Evolutionary conservation across 768 basidiomycete species (phyloP).

Genomic region (Tulasnella sp.): DNA sequence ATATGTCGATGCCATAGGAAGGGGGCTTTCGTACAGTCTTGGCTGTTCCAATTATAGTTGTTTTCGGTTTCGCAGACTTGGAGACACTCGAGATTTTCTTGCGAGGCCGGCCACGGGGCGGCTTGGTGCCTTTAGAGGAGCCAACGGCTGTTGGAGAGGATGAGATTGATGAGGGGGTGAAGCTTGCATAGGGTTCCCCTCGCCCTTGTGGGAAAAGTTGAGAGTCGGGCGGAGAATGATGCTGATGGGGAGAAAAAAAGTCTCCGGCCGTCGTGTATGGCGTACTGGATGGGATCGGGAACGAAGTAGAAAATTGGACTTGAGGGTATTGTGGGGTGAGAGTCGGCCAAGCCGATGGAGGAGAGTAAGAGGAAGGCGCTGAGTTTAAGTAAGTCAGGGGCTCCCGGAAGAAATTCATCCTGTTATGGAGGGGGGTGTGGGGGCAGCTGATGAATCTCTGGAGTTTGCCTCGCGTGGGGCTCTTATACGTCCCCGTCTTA

Average conservation of each 20-base stretch:
- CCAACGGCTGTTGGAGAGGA: no score
- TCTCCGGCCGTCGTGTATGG: background rate
- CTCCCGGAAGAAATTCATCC: background rate
- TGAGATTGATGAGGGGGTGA: no score
- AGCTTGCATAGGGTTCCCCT: no score
- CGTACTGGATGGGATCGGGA: background rate
- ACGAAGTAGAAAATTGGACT: no score
- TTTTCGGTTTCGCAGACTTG: background rate
- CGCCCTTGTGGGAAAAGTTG: background rate
- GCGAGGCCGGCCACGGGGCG: background rate
- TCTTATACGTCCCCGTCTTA: background rate
- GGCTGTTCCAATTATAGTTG: background rate
- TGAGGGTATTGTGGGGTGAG: background rate
- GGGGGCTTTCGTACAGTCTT: background rate
- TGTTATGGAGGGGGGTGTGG: background rate
- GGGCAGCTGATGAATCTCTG: background rate
- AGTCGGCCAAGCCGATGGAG: background rate
- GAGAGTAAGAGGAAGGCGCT: background rate
- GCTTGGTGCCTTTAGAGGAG: no score
- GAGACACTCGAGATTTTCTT: background rate
- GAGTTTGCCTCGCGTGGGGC: background rate
- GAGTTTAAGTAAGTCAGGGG: background rate
- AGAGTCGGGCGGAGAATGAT: background rate
- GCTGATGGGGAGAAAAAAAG: background rate
- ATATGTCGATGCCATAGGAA: background rate